phyloP scores from a whole-genome alignment of 139 green algal species.

The Coelastrella sp. region DNA sequence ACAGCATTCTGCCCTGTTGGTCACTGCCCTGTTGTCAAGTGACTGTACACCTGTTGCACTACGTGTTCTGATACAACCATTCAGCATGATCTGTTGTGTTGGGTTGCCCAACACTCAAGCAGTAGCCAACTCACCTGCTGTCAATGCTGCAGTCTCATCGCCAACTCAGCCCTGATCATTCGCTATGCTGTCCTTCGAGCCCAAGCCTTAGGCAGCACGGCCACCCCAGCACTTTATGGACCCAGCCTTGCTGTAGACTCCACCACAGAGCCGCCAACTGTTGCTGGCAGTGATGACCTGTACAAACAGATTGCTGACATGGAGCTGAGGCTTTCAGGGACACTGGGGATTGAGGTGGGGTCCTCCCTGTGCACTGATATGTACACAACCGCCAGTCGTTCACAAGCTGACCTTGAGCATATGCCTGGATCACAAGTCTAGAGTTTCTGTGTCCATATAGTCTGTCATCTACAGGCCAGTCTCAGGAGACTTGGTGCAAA shows the following conservation, averaged over 20 bases:
- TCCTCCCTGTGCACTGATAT: too few species aligned
- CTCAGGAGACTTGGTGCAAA: too few species aligned
- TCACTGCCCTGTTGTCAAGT: too few species aligned
- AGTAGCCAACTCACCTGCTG: background rate
- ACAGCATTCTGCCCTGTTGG: too few species aligned
- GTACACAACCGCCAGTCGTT: background rate
- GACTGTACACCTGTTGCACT: too few species aligned
- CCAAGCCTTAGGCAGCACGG: background rate
- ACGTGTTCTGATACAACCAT: too few species aligned
- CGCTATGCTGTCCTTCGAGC: slow-evolving; percentile 17
- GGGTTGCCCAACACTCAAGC: too few species aligned
- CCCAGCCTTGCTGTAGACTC: too few species aligned
- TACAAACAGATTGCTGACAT: slow-evolving; percentile 15
- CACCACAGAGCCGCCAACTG: background rate
- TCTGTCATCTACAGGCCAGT: too few species aligned
- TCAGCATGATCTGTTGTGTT: too few species aligned
- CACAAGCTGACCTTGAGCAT: background rate
- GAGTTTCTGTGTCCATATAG: too few species aligned
- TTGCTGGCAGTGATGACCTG: background rate
- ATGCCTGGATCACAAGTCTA: too few species aligned
- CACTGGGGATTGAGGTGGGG: slow-evolving; percentile 32
- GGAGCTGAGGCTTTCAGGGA: background rate
- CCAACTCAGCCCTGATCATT: slow-evolving; percentile 35
- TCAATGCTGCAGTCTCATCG: slow-evolving; percentile 27
- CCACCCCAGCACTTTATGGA: slow-evolving; percentile 4